Conservation (phyloP, 164 flowering plant species). For the Santalum album region DNA sequence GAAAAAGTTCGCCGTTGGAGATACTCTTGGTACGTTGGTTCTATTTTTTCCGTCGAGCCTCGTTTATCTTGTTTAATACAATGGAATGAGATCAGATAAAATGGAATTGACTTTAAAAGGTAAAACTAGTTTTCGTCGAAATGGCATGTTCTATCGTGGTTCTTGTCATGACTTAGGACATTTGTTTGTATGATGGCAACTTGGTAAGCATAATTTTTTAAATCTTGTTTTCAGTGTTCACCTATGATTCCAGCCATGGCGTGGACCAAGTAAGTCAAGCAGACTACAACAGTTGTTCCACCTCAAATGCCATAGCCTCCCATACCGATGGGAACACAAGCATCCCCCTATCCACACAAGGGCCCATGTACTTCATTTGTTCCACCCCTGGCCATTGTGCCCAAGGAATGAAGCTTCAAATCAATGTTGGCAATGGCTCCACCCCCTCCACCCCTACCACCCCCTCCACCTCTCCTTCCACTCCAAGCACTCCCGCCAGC, state of each 20-base stretch:
- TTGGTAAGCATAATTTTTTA: background rate
- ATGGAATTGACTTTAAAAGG: too few species aligned
- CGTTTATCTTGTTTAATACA: background rate
- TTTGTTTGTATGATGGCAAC: background rate
- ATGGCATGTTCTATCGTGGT: too few species aligned
- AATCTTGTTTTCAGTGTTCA: slow-evolving; percentile 26
- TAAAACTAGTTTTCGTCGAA: too few species aligned
- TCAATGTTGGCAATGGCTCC: slow-evolving; percentile 21
- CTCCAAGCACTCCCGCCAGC: slow-evolving; percentile 2
- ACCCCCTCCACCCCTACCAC: background rate
- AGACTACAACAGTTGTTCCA: slow-evolving; percentile 26
- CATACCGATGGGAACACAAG: slow-evolving; percentile 27
- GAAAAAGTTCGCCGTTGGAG: slow-evolving; percentile 29
- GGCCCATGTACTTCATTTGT: slow-evolving; percentile 47
- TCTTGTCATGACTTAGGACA: too few species aligned
- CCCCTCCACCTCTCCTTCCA: slow-evolving; percentile 8
- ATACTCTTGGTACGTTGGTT: slow-evolving; percentile 24
- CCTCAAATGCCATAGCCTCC: slow-evolving; percentile 18
- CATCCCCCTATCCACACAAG: slow-evolving; percentile 24
- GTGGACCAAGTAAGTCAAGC: slow-evolving; percentile 31
- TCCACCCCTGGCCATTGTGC: slow-evolving; percentile 39
- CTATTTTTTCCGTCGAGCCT: background rate
- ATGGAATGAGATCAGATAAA: background rate
- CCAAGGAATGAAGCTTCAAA: slow-evolving; percentile 41
- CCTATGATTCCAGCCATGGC: slow-evolving; percentile 15